Evolutionary conservation across 106 monocot genomes (phyloP), one percentile per base, ranked within the genome.

Genomic region (Apostasia shenzhenica): DNA sequence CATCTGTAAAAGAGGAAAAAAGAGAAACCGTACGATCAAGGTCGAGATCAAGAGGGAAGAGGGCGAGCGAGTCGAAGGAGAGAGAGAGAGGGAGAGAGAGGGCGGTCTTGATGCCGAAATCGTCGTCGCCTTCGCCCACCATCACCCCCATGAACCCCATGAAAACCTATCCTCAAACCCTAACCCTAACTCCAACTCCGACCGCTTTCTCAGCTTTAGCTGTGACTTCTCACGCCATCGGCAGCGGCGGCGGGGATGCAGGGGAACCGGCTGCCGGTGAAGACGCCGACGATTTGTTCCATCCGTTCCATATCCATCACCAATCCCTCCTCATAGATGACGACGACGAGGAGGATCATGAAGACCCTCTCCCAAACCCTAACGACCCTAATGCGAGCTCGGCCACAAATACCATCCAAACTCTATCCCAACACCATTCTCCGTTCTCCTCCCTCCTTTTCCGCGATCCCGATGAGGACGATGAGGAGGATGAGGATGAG

Each of bases 131-230:
- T 8, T 78, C 83, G 1, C 87, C 87, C 59, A 83, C 78, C 54
- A 72, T 84, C 58, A 81, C 78, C 37, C 76, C 81, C 48, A 88
- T 82, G 88, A 84, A 81, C 47, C 81, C 75, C 55, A 55, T 67
- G 72, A 69, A 73, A 69, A 63, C 62, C 69, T 75, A 70, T 45
- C 70, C 69, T 48, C 64, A 45, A 55, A 14, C 62, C 66, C 71
- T 54, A 37, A 55, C 68, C 71, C 49, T 48, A 66, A 44, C 60
- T 45, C 67, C 60, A 71, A 26, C 26, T 26, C 26, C 26, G 26
- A 26, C 26, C 26, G 26, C 26, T 26, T 0, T 26, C 26, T 26
- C 26, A 0, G 48, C 70, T 61, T 71, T 61, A 76, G 76, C 68
- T 76, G 57, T 67, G 48, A 42, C 57, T 57, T 39, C 55, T 52